These are phyloP conservation scores for Termitomyces sp. DNA, from an alignment of 768 basidiomycete genomes.

Conservation along the genomic window DNA sequence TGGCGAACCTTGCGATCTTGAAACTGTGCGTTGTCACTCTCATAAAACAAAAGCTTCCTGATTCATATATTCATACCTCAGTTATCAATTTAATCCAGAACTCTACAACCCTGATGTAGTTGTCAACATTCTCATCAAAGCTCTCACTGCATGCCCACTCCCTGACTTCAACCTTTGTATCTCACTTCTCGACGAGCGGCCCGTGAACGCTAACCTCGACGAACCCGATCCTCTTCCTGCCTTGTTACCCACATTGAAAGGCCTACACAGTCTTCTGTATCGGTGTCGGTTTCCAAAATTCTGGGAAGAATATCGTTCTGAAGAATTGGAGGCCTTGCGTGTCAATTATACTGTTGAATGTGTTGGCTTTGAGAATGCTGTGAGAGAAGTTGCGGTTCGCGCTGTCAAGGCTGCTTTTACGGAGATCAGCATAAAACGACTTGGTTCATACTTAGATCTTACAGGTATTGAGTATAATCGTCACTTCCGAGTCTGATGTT, in stretches of 20 bases:
- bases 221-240: conserved; percentile 78
- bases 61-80: conserved; percentile 22
- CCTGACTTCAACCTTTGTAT: conserved; percentile 95
- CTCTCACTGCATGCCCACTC: conserved; percentile 76
- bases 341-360: conserved; percentile 87
- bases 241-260: conserved; percentile 63
- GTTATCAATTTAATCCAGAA: conserved; percentile 95
- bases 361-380: conserved; percentile 77
- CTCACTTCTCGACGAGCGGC: conserved; percentile 81
- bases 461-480: conserved; percentile 34
- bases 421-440: conserved; percentile 58
- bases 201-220: conserved; percentile 49
- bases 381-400: conserved; percentile 70
- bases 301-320: conserved; percentile 73
- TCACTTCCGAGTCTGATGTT: background rate
- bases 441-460: conserved; percentile 69
- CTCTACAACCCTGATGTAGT: conserved; percentile 91
- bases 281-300: conserved; percentile 87
- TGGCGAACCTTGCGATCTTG: conserved; percentile 91
- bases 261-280: conserved; percentile 64
- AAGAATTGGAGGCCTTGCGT: conserved; percentile 62
- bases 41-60: background rate
- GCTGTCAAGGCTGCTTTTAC: conserved; percentile 79
- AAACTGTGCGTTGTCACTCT: conserved; percentile 61
- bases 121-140: conserved; percentile 91